Evolutionary conservation across 306 rosid genomes (phyloP), one percentile per base, ranked within the genome.

Genomic region (Aeschynomene evenia): DNA sequence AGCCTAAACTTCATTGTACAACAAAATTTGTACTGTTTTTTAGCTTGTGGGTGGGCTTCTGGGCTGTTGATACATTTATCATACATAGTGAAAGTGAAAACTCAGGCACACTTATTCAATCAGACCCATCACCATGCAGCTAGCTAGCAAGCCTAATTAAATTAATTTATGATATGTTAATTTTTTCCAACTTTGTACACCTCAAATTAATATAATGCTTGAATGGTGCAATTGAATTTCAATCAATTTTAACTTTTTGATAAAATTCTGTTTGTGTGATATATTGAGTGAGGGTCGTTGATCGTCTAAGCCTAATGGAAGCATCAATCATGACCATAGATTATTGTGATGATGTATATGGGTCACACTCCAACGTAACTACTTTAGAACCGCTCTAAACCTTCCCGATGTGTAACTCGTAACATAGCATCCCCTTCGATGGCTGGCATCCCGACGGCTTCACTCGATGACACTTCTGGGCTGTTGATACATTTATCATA

Each of bases 51-150:
- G n/a, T n/a, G n/a, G n/a, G n/a, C n/a, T n/a, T n/a, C n/a, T n/a
- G n/a, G n/a, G n/a, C n/a, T n/a, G n/a, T n/a, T n/a, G n/a, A n/a
- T n/a, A n/a, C n/a, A n/a, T n/a, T n/a, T n/a, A 23, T 70, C 72
- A 77, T 63, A 63, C 52, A 64, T 5, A 28, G 31, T 46, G 82
- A 78, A 26, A 20, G 78, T 49, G 78, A 78, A 56, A 71, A 65
- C 78, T 20, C 76, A 53, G 42, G 13, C 58, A 67, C 22, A 49
- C 33, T 9, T n/a, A n/a, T n/a, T 43, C n/a, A n/a, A 62, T 53
- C 52, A 70, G 12, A 42, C 37, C 24, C 82, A 70, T 56, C 49
- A 63, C 68, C 81, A 63, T 63, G 48, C 67, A 63, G 28, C 77
- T 72, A 53, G 33, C 71, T 68, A 13, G 1, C 31, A n/a, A n/a